Evolutionary conservation across 495 filamentous ascomycete species (phyloP).

Genomic region (Talaromyces stipitatus): DNA sequence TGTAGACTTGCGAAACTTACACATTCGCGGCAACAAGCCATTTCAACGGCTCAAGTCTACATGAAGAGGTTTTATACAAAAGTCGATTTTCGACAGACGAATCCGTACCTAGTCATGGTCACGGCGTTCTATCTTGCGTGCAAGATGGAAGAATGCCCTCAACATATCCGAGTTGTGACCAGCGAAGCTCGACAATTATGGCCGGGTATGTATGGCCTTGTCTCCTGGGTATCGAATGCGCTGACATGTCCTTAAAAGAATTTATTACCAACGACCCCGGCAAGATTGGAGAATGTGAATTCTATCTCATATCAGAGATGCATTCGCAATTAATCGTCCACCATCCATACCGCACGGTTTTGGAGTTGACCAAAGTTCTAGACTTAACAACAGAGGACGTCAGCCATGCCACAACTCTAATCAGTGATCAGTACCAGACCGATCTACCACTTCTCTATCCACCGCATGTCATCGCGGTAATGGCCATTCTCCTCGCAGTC

Average conservation of each 20-base stretch:
- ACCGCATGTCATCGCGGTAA: slow-evolving; percentile 85
- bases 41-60: slow-evolving; percentile 94
- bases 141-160: slow-evolving; percentile 97
- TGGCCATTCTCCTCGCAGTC: slow-evolving; percentile 79
- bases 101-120: slow-evolving; percentile 83
- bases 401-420: slow-evolving; percentile 71
- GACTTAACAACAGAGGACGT: slow-evolving; percentile 69
- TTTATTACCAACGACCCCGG: slow-evolving; percentile 74
- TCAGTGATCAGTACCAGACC: slow-evolving; percentile 95
- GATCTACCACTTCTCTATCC: slow-evolving; percentile 83
- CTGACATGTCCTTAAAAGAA: slow-evolving; percentile 39
- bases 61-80: slow-evolving; percentile 88
- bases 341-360: slow-evolving; percentile 90
- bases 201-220: slow-evolving; percentile 51
- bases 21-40: slow-evolving; percentile 74
- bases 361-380: slow-evolving; percentile 62
- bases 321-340: slow-evolving; percentile 90
- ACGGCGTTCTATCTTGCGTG: slow-evolving; percentile 93
- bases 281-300: slow-evolving; percentile 93
- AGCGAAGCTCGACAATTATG: slow-evolving; percentile 80
- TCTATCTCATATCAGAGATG: slow-evolving; percentile 91
- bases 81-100: slow-evolving; percentile 85
- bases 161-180: slow-evolving; percentile 86
- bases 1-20: slow-evolving; percentile 73
- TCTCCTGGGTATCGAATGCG: not conserved